A percentile compares a stretch with the other conserved stretches of the same genome.
phyloP scores from a whole-genome alignment of 2,329 filamentous ascomycete genomes.

The Dactylellina cionopaga region DNA sequence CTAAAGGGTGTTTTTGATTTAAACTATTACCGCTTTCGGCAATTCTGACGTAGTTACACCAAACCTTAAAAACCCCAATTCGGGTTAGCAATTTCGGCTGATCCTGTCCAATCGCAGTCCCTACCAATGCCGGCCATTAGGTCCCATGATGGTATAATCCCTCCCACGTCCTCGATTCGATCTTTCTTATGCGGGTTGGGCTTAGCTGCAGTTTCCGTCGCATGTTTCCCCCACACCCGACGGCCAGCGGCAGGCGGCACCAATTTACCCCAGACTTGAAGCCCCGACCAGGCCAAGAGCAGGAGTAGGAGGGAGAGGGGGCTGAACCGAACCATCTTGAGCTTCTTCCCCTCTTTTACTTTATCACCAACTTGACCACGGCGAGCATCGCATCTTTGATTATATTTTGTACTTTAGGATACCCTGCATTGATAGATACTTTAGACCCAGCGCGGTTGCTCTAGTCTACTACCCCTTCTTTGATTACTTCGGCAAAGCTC shows the following conservation, averaged over 20 bases:
- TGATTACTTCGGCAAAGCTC: not conserved
- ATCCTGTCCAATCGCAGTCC: too few relatives aligned
- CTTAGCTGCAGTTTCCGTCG: not conserved
- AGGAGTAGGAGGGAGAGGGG: not conserved
- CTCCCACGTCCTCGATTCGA: not conserved
- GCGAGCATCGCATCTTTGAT: not conserved
- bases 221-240: constrained; percentile 11
- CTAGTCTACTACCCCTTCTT: not conserved
- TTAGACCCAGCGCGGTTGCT: not conserved
- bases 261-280: constrained; percentile 25
- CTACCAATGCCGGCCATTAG: too few relatives aligned
- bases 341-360: not conserved
- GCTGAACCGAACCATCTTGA: not conserved
- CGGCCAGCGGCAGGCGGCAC: constrained; percentile 7
- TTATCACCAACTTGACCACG: not conserved
- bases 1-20: too few relatives aligned
- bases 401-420: constrained; percentile 17
- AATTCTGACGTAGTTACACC: too few relatives aligned
- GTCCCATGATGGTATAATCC: not conserved
- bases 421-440: not conserved
- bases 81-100: too few relatives aligned
- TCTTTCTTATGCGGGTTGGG: not conserved
- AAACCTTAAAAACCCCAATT: too few relatives aligned
- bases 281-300: not conserved
- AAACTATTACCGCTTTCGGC: too few relatives aligned